Base-by-base conservation (phyloP, 371 early-diverging fungal genomes). In the Mucor indicus region DNA sequence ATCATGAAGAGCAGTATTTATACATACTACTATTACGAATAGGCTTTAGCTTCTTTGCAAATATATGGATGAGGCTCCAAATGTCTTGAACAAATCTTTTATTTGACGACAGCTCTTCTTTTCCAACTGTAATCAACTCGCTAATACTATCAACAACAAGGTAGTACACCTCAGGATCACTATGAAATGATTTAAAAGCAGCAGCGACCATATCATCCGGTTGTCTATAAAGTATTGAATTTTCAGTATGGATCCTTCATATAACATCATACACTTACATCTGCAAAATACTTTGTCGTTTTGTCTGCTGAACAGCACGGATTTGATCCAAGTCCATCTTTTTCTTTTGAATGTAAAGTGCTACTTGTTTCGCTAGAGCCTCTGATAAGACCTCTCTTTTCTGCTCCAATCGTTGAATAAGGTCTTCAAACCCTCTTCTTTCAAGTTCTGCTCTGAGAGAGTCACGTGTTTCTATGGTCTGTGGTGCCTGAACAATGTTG, bases 371-470 rank as follows among this genome's bases (percentile, higher is more conserved):
- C 40, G 60, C 51, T 8, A 81, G 45, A n/a, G 64, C 64, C 19
- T 72, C 66, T 16, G 77, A 55, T 13, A 68, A 19, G 1, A 55
- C 46, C 10, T 64, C 61, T 23, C 66, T 64, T 10, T 69, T 55
- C 8, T 72, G 44, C 4, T 64, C 55, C n/a, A 72, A 50, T 15
- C 62, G 49, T 12, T 67, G 69, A 9, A 71, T 56, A 21, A 74
- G 64, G 15, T 72, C 75, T 43, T 75, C 74, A 17, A 83, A 50
- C 1, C 84, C 86, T 42, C 86, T 72, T 33, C 83, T 55, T 30
- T 74, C 62, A 20, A 85, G 55, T 55, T 85, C 86, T 9, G 62
- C 66, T 15, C 80, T 57, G 8, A 85, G 39, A 7, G 64, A 44
- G 19, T 72, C 64, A 35, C 86, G 63, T 16, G 71, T 73, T 21